A percentile compares a stretch with the other conserved stretches of the same genome.
These are phyloP conservation scores for Alternaria sp. DNA, from an alignment of 2,329 filamentous ascomycete genomes.

Conservation along the genomic window DNA sequence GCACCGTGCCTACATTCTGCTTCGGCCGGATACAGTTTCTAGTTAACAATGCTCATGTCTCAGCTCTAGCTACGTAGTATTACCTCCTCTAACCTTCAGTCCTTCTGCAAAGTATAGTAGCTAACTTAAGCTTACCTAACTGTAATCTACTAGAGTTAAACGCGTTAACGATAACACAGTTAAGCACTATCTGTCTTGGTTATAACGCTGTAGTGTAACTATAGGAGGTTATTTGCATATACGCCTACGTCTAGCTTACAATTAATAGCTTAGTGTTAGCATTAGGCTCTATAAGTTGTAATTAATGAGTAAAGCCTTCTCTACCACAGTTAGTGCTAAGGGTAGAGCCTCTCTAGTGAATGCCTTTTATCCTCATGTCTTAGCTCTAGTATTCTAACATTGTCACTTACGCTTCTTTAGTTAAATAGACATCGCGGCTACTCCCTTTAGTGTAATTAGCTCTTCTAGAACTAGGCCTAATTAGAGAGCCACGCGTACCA, in stretches of 20 bases:
- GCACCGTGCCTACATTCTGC: slow-evolving; percentile 1
- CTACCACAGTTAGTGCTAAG: slow-evolving; percentile 3
- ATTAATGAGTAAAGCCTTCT: slow-evolving; percentile 9
- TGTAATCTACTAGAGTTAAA: not conserved
- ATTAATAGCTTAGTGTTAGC: slow-evolving; percentile 2
- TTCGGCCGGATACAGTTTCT: slow-evolving; percentile 4
- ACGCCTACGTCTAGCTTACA: no score
- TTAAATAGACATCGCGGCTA: slow-evolving; percentile 8
- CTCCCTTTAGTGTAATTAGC: slow-evolving; percentile 13
- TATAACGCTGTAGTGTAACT: slow-evolving; percentile 10
- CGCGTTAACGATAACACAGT: not conserved
- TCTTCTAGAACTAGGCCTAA: slow-evolving; percentile 1
- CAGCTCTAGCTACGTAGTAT: slow-evolving; percentile 3
- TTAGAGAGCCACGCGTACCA: slow-evolving; percentile 8
- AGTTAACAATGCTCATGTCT: slow-evolving; percentile 11
- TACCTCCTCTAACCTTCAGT: slow-evolving; percentile 10
- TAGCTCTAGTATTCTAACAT: slow-evolving; percentile 2
- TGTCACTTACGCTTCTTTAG: slow-evolving; percentile 10
- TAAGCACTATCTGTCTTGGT: slow-evolving; percentile 3
- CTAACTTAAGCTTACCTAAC: slow-evolving; percentile 7
- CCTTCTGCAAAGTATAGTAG: slow-evolving; percentile 5
- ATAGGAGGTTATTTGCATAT: slow-evolving; percentile 8
- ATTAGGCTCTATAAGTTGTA: not conserved
- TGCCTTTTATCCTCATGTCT: slow-evolving; percentile 15
- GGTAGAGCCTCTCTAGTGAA: slow-evolving; percentile 10